Base-by-base conservation (phyloP, 345 rosid species). In the Fremontodendron californicum region DNA sequence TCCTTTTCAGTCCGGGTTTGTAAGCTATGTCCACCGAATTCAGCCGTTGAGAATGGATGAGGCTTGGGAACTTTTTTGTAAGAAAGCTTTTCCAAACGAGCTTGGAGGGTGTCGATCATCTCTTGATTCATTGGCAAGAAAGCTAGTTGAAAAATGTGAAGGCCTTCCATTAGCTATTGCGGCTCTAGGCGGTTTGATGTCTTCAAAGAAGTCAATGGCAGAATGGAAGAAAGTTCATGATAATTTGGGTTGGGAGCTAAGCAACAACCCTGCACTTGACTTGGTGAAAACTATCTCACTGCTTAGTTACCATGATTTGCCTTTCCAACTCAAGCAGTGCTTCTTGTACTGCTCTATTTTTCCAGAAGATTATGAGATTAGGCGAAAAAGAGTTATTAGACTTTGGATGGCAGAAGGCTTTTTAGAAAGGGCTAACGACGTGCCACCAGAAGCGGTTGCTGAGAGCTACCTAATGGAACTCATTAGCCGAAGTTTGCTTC, bases 401-500 rank as follows among this genome's bases (percentile, higher is more conserved):
- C 55, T 43, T 3, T 43, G 77, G 74, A 51, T 49, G 74, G 83
- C 84, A 33, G 85, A 80, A 73, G 83, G 81, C 31, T 82, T 83
- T 60, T 57, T 84, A 23, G 81, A 82, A 57, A 52, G 61, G 0
- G 57, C 31, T 33, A 19, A 37, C 9, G 54, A 66, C 31, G 70
- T 31, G 25, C 31, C 69, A 11, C 73, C 82, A 3, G 86, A 83
- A 68, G 85, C 80, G 29, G 81, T 82, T 16, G 84, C 85, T 33
- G 85, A 83, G 15, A 67, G 58, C 54, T 85, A 83, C 55, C 77
- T 85, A 1, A 81, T 63, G 75, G 86, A 85, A 27, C 85, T 87
- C 58, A 78, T 85, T 13, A 54, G 43, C 70, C 78, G 86, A 63
- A 83, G 75, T 64, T 65, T 87, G 85, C 82, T 87, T 77, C 86